phyloP scores from a whole-genome alignment of 2,329 filamentous ascomycete species.

The Fusarium newnesense region DNA sequence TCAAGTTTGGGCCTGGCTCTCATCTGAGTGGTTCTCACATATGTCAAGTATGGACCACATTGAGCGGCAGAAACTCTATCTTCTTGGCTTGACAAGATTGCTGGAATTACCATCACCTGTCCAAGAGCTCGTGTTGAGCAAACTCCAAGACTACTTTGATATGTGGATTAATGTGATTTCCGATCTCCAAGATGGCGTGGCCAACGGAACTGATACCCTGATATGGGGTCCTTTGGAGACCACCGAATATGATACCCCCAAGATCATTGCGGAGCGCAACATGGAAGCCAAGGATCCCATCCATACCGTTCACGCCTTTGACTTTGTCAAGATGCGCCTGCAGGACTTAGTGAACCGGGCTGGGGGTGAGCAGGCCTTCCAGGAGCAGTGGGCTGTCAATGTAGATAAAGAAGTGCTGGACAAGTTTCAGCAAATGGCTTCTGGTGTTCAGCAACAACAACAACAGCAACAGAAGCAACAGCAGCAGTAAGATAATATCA shows the following conservation, averaged over 20 bases:
- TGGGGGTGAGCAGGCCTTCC: conserved; percentile 74
- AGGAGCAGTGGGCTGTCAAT: conserved; percentile 75
- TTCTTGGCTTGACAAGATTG: conserved; percentile 77
- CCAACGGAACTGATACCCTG: conserved; percentile 62
- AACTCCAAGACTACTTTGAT: conserved; percentile 77
- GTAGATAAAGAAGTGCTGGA: conserved; percentile 78
- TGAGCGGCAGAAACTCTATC: conserved; percentile 75
- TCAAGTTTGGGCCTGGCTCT: conserved; percentile 69
- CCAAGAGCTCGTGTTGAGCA: conserved; percentile 66
- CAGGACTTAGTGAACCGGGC: conserved; percentile 65
- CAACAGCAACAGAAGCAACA: not conserved
- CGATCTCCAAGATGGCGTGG: conserved; percentile 71
- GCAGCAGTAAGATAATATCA: not conserved
- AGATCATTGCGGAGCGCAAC: conserved; percentile 63
- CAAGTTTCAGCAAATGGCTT: conserved; percentile 61
- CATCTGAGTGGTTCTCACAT: conserved; percentile 73
- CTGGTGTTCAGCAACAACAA: conserved; percentile 34
- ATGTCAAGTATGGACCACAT: conserved; percentile 75
- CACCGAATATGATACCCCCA: conserved; percentile 66
- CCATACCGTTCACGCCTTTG: conserved; percentile 70
- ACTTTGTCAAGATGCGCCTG: conserved; percentile 72
- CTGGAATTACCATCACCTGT: conserved; percentile 70
- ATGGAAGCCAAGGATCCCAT: conserved; percentile 71
- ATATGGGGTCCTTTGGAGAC: conserved; percentile 57
- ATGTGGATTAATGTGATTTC: conserved; percentile 79